Evolutionary conservation across 2,329 filamentous ascomycete genomes (phyloP), one percentile per base, ranked within the genome.

Genomic region (Tolypocladium guangdongense): DNA sequence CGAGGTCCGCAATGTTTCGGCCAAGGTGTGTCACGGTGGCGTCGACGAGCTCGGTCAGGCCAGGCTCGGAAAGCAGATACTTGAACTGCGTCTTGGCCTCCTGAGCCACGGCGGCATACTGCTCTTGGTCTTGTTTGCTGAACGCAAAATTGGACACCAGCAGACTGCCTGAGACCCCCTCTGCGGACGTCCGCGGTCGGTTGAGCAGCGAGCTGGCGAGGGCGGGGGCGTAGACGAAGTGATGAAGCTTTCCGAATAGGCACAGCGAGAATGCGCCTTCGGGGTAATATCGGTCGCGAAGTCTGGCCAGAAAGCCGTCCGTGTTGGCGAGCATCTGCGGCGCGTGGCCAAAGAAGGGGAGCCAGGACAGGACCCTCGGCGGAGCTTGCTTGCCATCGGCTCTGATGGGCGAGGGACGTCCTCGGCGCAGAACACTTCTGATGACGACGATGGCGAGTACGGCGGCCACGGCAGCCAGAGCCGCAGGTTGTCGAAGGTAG

Each of bases 301-400:
- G 60, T 11, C 62, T 50, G 33, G 59, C 54, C 45, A 72, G 59
- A 30, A 69, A 67, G 20, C 57, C 56, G 6, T 62, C 60, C n/a
- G 58, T 55, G 55, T 60, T 60, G 49, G 65, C 51, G 22, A 59
- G 55, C 55, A 72, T 60, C 41, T 65, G 66, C 1, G 67, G 65
- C 14, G 63, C 58, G 45, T 73, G 69, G 16, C 69, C 69, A 6
- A 73, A 39, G 16, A 66, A 61, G 0, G 70, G 70, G 2, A 72
- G 49, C 66, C 67, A 71, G 50, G 66, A 69, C 3, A 66, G 63
- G 2, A 66, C 67, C 49, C 58, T 56, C 7, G 62, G 59, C 12
- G 66, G 64, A 4, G 51, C 41, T 14, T 43, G 35, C 10, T 50
- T 57, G 36, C 53, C 60, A 33, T 56, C 56, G 18, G 58, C 56